These are phyloP conservation scores for Rosa hybrid DNA, from an alignment of 331 rosid genomes.

Conservation along the genomic window DNA sequence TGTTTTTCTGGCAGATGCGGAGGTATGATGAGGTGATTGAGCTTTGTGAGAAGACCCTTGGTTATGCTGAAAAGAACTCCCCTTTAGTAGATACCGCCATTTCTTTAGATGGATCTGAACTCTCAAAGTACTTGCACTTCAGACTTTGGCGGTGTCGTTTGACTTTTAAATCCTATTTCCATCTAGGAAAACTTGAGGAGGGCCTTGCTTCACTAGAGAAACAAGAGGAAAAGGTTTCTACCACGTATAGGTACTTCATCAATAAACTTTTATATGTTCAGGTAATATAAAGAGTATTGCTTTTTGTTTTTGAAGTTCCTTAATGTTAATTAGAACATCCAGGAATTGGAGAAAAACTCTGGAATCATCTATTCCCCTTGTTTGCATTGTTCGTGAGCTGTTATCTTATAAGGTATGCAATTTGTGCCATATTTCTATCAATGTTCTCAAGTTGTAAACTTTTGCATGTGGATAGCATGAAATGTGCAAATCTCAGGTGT, in stretches of 20 bases:
- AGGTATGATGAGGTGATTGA: conserved; percentile 85
- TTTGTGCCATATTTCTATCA: conserved; percentile 8
- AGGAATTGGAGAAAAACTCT: conserved; percentile 74
- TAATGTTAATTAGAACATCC: conserved; percentile 31
- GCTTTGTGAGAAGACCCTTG: conserved; percentile 70
- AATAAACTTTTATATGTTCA: not conserved
- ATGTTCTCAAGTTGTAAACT: not conserved
- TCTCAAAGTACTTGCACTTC: conserved; percentile 52
- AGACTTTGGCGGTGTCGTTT: conserved; percentile 80
- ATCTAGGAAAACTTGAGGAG: conserved; percentile 85
- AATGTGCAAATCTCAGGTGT: not conserved
- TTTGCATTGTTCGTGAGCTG: conserved; percentile 60
- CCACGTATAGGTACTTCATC: conserved; percentile 52
- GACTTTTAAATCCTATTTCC: conserved; percentile 68
- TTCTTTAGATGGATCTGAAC: conserved; percentile 45
- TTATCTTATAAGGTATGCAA: conserved; percentile 67
- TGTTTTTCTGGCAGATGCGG: conserved; percentile 55
- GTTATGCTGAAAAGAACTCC: conserved; percentile 81
- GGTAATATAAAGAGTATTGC: conserved; percentile 1
- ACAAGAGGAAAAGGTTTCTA: conserved; percentile 56
- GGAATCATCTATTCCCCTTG: conserved; percentile 66
- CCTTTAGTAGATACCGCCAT: conserved; percentile 37
- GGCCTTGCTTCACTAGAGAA: conserved; percentile 77
- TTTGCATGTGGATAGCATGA: not conserved
- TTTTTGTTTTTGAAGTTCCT: conserved; percentile 28